Conservation (phyloP, 257 asterid genomes). For the Cruciata laevipes region DNA sequence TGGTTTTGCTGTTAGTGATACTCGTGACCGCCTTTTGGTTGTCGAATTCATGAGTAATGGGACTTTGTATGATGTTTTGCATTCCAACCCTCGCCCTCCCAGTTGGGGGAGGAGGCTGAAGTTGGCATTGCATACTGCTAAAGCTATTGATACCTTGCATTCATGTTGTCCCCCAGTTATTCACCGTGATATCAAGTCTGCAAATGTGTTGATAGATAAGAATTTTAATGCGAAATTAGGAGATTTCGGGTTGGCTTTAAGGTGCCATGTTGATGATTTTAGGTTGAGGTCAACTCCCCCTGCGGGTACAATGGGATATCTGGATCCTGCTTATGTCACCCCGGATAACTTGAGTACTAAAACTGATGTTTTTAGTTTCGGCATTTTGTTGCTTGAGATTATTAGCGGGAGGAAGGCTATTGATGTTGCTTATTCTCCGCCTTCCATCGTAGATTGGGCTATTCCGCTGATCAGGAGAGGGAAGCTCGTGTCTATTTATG, state of each 20-base stretch:
- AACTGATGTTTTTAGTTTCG: slow-evolving; percentile 77
- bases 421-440: slow-evolving; percentile 66
- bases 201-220: slow-evolving; percentile 66
- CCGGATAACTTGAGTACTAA: slow-evolving; percentile 73
- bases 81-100: slow-evolving; percentile 48
- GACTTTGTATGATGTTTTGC: slow-evolving; percentile 67
- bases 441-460: slow-evolving; percentile 84
- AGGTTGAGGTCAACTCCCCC: slow-evolving; percentile 79
- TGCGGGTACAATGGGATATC: slow-evolving; percentile 92
- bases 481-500: slow-evolving; percentile 46
- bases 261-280: slow-evolving; percentile 54
- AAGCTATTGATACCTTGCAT: slow-evolving; percentile 62
- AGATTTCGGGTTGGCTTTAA: slow-evolving; percentile 75
- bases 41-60: slow-evolving; percentile 90
- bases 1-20: slow-evolving; percentile 41
- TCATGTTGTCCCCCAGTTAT: slow-evolving; percentile 56
- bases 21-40: slow-evolving; percentile 55
- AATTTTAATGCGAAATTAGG: slow-evolving; percentile 69
- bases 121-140: slow-evolving; percentile 65
- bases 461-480: slow-evolving; percentile 78
- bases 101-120: slow-evolving; percentile 73
- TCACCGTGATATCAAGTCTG: slow-evolving; percentile 80
- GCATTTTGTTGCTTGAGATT: slow-evolving; percentile 71
- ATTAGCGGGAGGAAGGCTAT: slow-evolving; percentile 89
- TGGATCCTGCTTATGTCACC: slow-evolving; percentile 77